phyloP scores from a whole-genome alignment of 2,329 filamentous ascomycete species.

The Fusarium caatingaense region DNA sequence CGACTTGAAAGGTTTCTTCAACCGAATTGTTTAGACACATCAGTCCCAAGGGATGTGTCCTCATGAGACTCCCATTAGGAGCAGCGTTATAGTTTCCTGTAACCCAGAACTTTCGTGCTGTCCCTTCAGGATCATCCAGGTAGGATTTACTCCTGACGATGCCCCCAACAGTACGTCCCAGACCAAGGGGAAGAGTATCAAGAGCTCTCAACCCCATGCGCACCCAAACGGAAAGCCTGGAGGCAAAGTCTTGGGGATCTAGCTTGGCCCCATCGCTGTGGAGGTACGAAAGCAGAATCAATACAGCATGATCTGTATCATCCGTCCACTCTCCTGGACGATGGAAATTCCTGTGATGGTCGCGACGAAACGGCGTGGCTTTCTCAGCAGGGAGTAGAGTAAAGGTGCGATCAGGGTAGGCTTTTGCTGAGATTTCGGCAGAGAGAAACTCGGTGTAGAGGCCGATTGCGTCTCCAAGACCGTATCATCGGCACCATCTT shows the following conservation, averaged over 20 bases:
- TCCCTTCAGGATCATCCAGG: slow-evolving; percentile 53
- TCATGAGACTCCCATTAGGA: slow-evolving; percentile 65
- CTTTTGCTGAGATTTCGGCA: slow-evolving; percentile 46
- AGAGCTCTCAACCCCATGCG: slow-evolving; percentile 59
- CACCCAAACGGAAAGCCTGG: slow-evolving; percentile 60
- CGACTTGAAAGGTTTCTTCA: slow-evolving; percentile 57
- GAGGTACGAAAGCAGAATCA: slow-evolving; percentile 61
- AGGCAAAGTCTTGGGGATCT: slow-evolving; percentile 56
- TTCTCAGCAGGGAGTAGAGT: slow-evolving; percentile 51
- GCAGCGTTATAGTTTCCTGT: slow-evolving; percentile 54
- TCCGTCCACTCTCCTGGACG: slow-evolving; percentile 62
- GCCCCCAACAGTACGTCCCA: slow-evolving; percentile 59
- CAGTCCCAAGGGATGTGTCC: slow-evolving; percentile 63
- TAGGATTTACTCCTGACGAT: slow-evolving; percentile 57
- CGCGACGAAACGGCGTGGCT: slow-evolving; percentile 57
- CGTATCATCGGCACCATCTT: no score
- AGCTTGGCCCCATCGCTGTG: slow-evolving; percentile 55
- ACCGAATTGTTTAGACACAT: slow-evolving; percentile 57
- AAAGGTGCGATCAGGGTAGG: slow-evolving; percentile 56
- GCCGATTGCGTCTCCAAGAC: slow-evolving; percentile 64
- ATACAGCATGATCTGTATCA: slow-evolving; percentile 65
- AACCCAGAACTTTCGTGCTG: slow-evolving; percentile 57
- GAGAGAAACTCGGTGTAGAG: slow-evolving; percentile 66
- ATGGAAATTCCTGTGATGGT: slow-evolving; percentile 58
- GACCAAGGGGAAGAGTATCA: slow-evolving; percentile 59